phyloP scores from a whole-genome alignment of 2,329 filamentous ascomycete genomes.

The Exserohilum rostratum region DNA sequence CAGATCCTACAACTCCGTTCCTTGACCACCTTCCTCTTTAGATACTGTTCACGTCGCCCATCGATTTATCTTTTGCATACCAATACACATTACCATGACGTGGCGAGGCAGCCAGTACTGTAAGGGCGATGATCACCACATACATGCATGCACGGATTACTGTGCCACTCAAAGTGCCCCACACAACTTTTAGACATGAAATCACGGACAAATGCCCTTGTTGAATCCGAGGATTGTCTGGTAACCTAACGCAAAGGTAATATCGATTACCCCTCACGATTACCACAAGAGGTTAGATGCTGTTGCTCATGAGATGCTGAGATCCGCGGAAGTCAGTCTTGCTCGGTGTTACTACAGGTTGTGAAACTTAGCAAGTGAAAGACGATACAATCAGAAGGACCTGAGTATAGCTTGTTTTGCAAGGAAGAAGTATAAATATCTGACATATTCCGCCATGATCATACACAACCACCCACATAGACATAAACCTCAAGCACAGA shows the following conservation, averaged over 20 bases:
- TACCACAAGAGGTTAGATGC: neutral
- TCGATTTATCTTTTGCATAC: neutral
- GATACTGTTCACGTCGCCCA: neutral
- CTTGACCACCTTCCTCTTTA: neutral
- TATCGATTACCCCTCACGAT: neutral
- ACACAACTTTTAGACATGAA: neutral
- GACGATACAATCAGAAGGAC: neutral
- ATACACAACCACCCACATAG: neutral
- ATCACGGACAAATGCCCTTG: neutral
- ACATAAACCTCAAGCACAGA: neutral
- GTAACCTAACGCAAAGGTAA: neutral
- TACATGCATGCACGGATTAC: neutral
- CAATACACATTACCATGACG: neutral
- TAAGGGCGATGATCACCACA: neutral
- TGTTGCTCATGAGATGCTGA: neutral
- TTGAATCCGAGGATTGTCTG: neutral
- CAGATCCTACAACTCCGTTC: neutral
- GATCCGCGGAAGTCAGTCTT: neutral
- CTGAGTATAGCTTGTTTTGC: neutral
- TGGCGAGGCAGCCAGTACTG: neutral
- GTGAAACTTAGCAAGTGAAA: neutral
- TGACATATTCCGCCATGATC: neutral
- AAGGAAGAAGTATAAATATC: neutral
- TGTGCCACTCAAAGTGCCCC: neutral
- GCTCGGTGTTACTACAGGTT: neutral